Evolutionary conservation across 805 yeast genomes (phyloP).

Genomic region (Candida montana): DNA sequence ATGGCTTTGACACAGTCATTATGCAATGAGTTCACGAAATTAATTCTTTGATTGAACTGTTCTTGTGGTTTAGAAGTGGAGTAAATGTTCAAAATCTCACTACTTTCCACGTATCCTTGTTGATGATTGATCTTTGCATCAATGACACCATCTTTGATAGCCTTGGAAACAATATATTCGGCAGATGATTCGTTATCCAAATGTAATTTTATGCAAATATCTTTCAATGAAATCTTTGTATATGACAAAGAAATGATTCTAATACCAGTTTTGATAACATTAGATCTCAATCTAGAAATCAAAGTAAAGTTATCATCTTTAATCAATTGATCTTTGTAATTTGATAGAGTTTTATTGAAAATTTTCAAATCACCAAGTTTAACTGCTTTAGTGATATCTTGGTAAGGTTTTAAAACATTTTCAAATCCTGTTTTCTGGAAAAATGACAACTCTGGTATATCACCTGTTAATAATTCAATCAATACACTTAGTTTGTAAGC

Average conservation of each 20-base stretch:
- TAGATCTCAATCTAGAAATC: constrained; percentile 86
- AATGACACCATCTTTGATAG: constrained; percentile 94
- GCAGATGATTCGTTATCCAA: constrained; percentile 94
- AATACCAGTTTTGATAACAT: constrained; percentile 96
- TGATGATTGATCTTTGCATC: constrained; percentile 92
- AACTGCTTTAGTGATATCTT: constrained; percentile 85
- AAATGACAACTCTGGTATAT: constrained; percentile 82
- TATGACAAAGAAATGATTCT: constrained; percentile 88
- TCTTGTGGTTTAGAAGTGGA: constrained; percentile 82
- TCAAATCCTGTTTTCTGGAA: constrained; percentile 64
- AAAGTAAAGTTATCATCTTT: constrained; percentile 79
- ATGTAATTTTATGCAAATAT: constrained; percentile 86
- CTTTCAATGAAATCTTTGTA: constrained; percentile 85
- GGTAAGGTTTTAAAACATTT: constrained; percentile 69
- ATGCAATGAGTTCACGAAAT: constrained; percentile 83
- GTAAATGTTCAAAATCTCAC: constrained; percentile 80
- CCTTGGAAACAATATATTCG: constrained; percentile 94
- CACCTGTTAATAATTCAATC: constrained; percentile 93
- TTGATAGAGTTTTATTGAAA: constrained; percentile 65
- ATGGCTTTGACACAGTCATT: constrained; percentile 90
- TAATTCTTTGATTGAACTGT: constrained; percentile 88
- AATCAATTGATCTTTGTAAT: constrained; percentile 56
- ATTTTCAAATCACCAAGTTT: constrained; percentile 82
- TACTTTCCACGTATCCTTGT: constrained; percentile 85
- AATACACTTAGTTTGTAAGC: constrained; percentile 84